Evolutionary conservation across 768 basidiomycete species (phyloP).

Genomic region (Chalciporus chontae): DNA sequence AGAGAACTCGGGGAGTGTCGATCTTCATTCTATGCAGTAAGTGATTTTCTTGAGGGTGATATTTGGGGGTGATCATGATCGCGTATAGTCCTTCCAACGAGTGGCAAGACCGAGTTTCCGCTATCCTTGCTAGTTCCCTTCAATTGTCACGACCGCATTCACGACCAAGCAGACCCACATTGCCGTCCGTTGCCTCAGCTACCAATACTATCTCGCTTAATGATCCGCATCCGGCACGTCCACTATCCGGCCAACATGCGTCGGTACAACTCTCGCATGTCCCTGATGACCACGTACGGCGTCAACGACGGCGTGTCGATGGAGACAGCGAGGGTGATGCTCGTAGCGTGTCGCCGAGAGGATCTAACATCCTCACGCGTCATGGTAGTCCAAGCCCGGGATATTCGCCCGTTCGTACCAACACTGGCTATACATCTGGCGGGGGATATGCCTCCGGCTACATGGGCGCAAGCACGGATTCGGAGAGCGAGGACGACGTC

Average conservation of each 20-base stretch:
- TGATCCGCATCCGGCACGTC: slow-evolving; percentile 10
- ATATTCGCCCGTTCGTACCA: slow-evolving; percentile 14
- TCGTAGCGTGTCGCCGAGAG: slow-evolving; percentile 8
- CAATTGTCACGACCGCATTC: slow-evolving; percentile 5
- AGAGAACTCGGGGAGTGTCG: slow-evolving; percentile 24
- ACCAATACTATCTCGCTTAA: slow-evolving; percentile 10
- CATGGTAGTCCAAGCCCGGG: slow-evolving; percentile 18
- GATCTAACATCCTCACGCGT: slow-evolving; percentile 2
- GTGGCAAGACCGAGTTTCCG: slow-evolving; percentile 71
- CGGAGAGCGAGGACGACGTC: slow-evolving; percentile 43
- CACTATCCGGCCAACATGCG: slow-evolving; percentile 5
- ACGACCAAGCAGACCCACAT: background rate
- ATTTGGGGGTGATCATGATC: slow-evolving; percentile 5
- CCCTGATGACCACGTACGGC: slow-evolving; percentile 34
- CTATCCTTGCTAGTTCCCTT: slow-evolving; percentile 21
- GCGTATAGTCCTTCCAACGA: slow-evolving; percentile 66
- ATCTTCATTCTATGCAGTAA: slow-evolving; percentile 62
- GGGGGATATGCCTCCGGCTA: slow-evolving; percentile 23
- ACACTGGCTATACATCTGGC: slow-evolving; percentile 11
- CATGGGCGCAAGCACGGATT: slow-evolving; percentile 31
- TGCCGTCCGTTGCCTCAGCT: background rate
- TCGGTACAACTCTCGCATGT: slow-evolving; percentile 11
- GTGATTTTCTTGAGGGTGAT: slow-evolving; percentile 21
- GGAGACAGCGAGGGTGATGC: slow-evolving; percentile 9
- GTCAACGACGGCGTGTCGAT: slow-evolving; percentile 49